Base-by-base conservation (phyloP, 352 stramenopile genomes). In the Pythium aphanidermatum region DNA sequence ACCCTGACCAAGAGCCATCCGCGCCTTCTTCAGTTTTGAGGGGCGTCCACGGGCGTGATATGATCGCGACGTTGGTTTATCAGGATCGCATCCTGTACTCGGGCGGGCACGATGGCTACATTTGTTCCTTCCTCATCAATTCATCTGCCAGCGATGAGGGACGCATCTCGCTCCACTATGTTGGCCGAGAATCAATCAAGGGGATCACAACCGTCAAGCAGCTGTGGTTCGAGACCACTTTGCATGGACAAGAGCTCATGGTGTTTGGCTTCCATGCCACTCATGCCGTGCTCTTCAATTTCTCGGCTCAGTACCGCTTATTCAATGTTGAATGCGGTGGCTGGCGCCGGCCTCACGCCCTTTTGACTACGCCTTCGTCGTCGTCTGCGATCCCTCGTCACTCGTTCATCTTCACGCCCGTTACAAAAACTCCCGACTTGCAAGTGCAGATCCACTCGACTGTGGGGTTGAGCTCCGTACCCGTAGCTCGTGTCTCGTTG, bases 241-340 rank as follows among this genome's bases (percentile, higher is more conserved):
- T n/a, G n/a, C n/a, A n/a, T n/a, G n/a, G n/a, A 7, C 14, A 37
- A 16, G 68, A 92, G 24, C 70, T 94, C 8, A 60, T 92, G 36
- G 80, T 87, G 9, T 90, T 94, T 50, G 83, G 83, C 12, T 94
- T 94, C 55, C 75, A 92, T 36, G 73, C 83, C 11, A 68, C 72
- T 5, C 58, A 77, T 35, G 83, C 78, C 9, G 63, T 91, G 46
- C 38, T 95, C 6, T 62, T 88, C 58, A 93, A 93, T 49, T 63
- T 83, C 14, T 70, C 74, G 6, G 56, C 78, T 0, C 73, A 86
- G 43, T 85, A 87, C 51, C 81, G 81, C 13, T 21, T 92, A 9
- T 85, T 95, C 47, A 74, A 65, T 34, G 49, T 93, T 14, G 71
- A 85, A 28, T 91, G 78, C 27, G 83, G 83, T 21, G 81, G 81